Conservation (phyloP, 73 alveolate genomes). For the Paramecium sexaurelia region DNA sequence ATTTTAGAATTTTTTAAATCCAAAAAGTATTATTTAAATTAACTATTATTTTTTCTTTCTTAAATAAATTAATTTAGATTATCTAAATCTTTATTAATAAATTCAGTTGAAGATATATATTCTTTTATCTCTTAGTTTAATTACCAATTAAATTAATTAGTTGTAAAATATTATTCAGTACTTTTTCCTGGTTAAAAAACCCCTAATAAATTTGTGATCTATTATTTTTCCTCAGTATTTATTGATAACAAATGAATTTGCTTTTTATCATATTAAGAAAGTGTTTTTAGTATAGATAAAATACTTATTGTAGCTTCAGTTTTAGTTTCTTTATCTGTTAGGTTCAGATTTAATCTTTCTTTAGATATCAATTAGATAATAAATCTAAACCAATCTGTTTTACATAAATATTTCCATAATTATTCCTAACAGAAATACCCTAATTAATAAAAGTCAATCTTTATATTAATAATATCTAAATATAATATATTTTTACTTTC, state of each 20-base stretch:
- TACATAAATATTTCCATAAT: constrained; percentile 1
- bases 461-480: not conserved
- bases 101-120: not conserved
- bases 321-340: not conserved
- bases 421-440: not conserved
- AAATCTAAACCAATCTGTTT: constrained; percentile 4
- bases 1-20: not conserved
- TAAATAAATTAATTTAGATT: not conserved
- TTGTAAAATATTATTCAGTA: not conserved
- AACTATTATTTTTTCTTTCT: not conserved
- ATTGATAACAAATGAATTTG: not conserved
- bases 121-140: not conserved
- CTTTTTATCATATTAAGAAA: not conserved
- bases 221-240: not conserved
- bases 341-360: not conserved
- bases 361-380: not conserved
- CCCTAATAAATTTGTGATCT: not conserved
- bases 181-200: not conserved
- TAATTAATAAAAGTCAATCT: constrained; percentile 5
- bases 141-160: not conserved
- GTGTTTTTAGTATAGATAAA: not conserved
- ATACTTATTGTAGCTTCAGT: constrained; percentile 23
- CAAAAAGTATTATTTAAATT: not conserved
- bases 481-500: not conserved
- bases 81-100: not conserved